Conservation (phyloP, 2,329 filamentous ascomycete species). For the Diaporthe humulicola region DNA sequence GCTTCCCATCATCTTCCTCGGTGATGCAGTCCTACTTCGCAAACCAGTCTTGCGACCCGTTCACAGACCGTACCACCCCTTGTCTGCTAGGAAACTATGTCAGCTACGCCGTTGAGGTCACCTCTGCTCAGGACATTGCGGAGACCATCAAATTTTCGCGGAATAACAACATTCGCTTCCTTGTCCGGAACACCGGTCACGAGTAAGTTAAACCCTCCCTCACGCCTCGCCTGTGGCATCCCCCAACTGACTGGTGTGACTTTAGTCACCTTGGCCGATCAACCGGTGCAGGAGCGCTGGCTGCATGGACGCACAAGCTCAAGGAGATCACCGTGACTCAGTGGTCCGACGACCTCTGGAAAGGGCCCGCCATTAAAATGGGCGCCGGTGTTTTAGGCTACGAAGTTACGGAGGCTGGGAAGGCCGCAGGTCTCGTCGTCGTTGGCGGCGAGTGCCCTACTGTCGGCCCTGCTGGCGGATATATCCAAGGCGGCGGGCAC, state of each 20-base stretch:
- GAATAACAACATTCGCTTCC: constrained; percentile 55
- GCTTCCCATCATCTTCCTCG: constrained; percentile 46
- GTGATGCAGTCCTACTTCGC: constrained; percentile 48
- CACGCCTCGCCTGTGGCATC: not conserved
- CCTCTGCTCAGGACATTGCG: constrained; percentile 40
- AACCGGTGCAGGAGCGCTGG: constrained; percentile 50
- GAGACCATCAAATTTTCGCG: constrained; percentile 49
- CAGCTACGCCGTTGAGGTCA: constrained; percentile 44
- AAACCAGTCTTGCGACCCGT: constrained; percentile 41
- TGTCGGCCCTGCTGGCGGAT: constrained; percentile 63
- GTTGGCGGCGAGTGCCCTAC: constrained; percentile 48
- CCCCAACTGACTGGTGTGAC: not conserved
- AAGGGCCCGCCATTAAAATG: constrained; percentile 65
- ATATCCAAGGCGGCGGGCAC: constrained; percentile 65
- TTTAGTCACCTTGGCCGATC: constrained; percentile 36
- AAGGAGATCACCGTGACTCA: constrained; percentile 48
- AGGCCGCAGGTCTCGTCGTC: constrained; percentile 55
- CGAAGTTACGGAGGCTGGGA: constrained; percentile 64
- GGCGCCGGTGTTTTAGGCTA: constrained; percentile 67
- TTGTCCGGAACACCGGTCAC: constrained; percentile 61
- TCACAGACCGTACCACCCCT: constrained; percentile 44
- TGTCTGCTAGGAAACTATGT: constrained; percentile 53
- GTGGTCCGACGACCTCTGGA: constrained; percentile 48
- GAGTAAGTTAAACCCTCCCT: constrained; percentile 45
- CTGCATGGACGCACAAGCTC: constrained; percentile 62